Evolutionary conservation across 2,329 filamentous ascomycete species (phyloP).

Genomic region (Talaromyces sp.): DNA sequence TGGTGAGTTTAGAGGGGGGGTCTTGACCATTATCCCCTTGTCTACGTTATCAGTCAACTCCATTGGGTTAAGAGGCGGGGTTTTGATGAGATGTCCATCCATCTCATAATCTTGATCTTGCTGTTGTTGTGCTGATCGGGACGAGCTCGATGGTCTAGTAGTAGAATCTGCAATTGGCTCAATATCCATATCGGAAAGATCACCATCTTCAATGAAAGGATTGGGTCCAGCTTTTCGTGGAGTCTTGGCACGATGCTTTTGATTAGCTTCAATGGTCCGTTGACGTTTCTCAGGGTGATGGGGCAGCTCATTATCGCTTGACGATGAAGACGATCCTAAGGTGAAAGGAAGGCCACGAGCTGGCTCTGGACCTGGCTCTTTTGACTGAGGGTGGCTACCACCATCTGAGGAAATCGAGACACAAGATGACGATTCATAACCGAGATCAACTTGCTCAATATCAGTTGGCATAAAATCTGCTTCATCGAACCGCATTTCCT

Average conservation of each 20-base stretch:
- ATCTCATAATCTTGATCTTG: not conserved
- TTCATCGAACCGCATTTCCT: conserved; percentile 3
- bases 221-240: not conserved
- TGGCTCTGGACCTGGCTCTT: not conserved
- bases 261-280: not conserved
- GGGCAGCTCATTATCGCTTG: not conserved
- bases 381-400: not conserved
- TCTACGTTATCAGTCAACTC: not conserved
- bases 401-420: not conserved
- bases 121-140: not conserved
- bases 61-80: not conserved
- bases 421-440: not conserved
- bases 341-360: not conserved
- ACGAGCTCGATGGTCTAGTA: too few relatives aligned
- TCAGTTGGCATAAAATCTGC: not conserved
- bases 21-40: not conserved
- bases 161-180: too few relatives aligned
- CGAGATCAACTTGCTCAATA: not conserved
- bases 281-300: not conserved
- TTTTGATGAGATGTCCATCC: not conserved
- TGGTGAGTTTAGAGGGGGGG: conserved; percentile 4
- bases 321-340: not conserved
- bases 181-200: not conserved
- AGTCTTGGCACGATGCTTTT: not conserved
- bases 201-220: not conserved